Base-by-base conservation (phyloP, 371 early-diverging fungal genomes). In the Lichtheimia hyalospora region DNA sequence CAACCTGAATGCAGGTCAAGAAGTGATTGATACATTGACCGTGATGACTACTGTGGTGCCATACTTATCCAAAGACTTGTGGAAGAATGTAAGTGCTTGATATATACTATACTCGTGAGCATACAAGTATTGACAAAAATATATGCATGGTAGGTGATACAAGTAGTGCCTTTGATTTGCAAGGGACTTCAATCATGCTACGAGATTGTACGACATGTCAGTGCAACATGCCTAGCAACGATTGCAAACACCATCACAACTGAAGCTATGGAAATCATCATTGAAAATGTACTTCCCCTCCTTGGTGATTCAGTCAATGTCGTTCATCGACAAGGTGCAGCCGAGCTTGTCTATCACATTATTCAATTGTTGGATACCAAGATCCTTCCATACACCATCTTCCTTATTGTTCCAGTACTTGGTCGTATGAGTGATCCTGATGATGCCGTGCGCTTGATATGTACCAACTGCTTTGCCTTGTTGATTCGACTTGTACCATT, bases 361-460 rank as follows among this genome's bases (percentile, higher is more conserved):
- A 86, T 91, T 4, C 88, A 89, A 60, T 70, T 81, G 4, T 75
- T 92, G 57, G 91, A 87, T 52, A 77, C 83, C 24, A 84, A 83
- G 64, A 87, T 96, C 39, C 75, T 97, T 34, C 96, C 98, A 1
- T 98, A 96, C 65, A 90, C 97, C 20, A 90, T 96, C 14, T 96
- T 98, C 67, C 74, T 98, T 61, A 91, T 98, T 62, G 94, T 96
- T 3, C 99, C 99, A 2, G 87, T 97, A n/a, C 84, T 98, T 28
- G 95, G 95, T 27, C 89, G 97, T n/a, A 97, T 98, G 96, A 95
- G 96, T 59, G 99, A 98, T 75, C 78, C 85, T 0, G 90, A 97
- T 61, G 95, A 94, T 62, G 77, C 85, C 18, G 92, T 94, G 6
- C 90, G 99, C 25, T 77, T 96, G 42, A 81, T 95, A 3, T 85